Base-by-base conservation (phyloP, 495 filamentous ascomycete genomes). In the Talaromyces proteolyticus region DNA sequence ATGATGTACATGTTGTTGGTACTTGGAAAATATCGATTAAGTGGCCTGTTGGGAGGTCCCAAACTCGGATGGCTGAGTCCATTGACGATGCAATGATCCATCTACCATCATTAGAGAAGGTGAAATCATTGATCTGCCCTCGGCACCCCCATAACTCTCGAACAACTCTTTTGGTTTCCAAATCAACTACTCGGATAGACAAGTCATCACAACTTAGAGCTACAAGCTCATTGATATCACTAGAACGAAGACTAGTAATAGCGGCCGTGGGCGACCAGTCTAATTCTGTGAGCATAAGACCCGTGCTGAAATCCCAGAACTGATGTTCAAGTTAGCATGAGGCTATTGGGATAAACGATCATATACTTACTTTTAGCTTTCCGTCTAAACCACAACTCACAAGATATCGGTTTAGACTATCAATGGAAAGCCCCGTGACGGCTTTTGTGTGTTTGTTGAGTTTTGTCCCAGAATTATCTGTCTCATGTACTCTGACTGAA, bases 41-140 rank as follows among this genome's bases (percentile, higher is more conserved):
- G 69, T 97, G 93, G 3, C 89, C 89, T 0, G 93, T 97, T 10
- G 93, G 91, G 21, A 99, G 70, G 68, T 99, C 93, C 92, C 93
- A 99, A 2, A 96, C 79, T 42, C 93, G 80, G 29, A 99, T 70
- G 38, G 87, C 68, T 11, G 80, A 83, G 66, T 96, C 91, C 64
- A 86, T 84, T 4, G 88, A 89, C 10, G 90, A 86, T 16, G 90
- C 89, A 48, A 96, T 76, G 55, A 99, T 85, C 94, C 93, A 97
- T 36, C 91, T 77, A 20, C 91, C 93, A 64, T 97, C 90, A 53
- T 85, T 86, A 12, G 93, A 97, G 66, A 97, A 97, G 52, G 81
- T 83, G 57, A 92, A 88, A 63, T 95, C 89, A 59, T 85, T 89
- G 53, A 95, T 85, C 46, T 81, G 80, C 17, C 81, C 85, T n/a